phyloP scores from a whole-genome alignment of 257 asterid genomes.

The Dorcoceras hygrometricum region DNA sequence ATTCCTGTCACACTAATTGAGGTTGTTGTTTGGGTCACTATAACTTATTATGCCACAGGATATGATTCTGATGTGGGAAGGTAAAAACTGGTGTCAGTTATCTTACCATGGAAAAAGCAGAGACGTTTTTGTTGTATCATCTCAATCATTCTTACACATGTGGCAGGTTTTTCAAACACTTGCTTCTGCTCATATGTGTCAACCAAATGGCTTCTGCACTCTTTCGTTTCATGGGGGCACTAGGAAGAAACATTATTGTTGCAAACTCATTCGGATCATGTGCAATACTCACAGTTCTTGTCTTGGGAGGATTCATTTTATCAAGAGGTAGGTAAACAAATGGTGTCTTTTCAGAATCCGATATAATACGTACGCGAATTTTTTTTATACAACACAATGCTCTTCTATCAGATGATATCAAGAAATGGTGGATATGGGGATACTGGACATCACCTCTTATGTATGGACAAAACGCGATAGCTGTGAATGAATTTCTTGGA shows the following conservation, averaged over 20 bases:
- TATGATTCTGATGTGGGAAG: constrained; percentile 54
- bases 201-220: constrained; percentile 60
- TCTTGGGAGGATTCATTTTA: constrained; percentile 60
- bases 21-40: constrained; percentile 40
- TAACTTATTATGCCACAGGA: constrained; percentile 58
- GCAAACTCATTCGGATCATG: constrained; percentile 67
- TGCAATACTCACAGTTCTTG: constrained; percentile 48
- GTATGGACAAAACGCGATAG: constrained; percentile 74
- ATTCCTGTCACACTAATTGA: constrained; percentile 58
- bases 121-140: neutral
- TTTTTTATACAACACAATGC: neutral
- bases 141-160: constrained; percentile 16
- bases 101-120: neutral
- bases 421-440: constrained; percentile 76
- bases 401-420: constrained; percentile 39
- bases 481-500: constrained; percentile 77
- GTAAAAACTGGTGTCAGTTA: constrained; percentile 27
- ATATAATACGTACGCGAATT: neutral
- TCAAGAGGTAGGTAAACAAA: constrained; percentile 51
- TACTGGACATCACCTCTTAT: constrained; percentile 80
- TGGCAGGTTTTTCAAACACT: constrained; percentile 59
- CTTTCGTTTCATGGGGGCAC: constrained; percentile 58
- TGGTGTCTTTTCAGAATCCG: neutral
- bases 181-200: constrained; percentile 40
- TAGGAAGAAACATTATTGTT: constrained; percentile 60